phyloP scores from a whole-genome alignment of 176 grass and related monocot species.

The Musa beccarii region DNA sequence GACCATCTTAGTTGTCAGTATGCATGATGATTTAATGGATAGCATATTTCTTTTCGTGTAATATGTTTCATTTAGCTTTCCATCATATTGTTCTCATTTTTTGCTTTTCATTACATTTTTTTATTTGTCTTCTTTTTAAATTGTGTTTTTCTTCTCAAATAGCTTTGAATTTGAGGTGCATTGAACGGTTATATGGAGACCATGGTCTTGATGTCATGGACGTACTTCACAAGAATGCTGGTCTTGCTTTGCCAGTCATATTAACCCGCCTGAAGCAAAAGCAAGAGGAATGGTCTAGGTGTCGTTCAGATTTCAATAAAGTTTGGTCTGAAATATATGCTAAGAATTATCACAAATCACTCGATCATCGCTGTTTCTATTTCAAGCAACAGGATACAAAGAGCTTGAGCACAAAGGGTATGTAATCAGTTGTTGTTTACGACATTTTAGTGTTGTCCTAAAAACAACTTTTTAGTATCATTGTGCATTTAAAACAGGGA shows the following conservation, averaged over 20 bases:
- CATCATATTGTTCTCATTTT: not conserved
- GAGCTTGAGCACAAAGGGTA: constrained; percentile 72
- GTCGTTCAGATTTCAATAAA: constrained; percentile 69
- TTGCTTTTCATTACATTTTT: not conserved
- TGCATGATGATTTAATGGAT: not conserved
- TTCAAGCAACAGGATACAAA: constrained; percentile 77
- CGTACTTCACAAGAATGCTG: constrained; percentile 59
- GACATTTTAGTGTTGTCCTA: not conserved
- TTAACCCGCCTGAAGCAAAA: constrained; percentile 75
- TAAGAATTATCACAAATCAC: constrained; percentile 75
- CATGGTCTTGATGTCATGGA: constrained; percentile 76
- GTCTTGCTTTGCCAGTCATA: constrained; percentile 59
- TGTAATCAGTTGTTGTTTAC: not conserved
- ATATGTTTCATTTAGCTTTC: not conserved
- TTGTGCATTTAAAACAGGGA: not conserved
- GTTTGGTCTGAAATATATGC: constrained; percentile 85
- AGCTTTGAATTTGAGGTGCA: constrained; percentile 71
- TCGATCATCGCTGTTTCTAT: constrained; percentile 80
- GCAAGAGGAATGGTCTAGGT: constrained; percentile 69
- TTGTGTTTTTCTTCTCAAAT: not conserved
- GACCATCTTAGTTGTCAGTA: constrained; percentile 23
- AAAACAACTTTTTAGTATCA: not conserved
- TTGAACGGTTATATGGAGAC: constrained; percentile 64
- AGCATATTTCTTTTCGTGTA: not conserved
- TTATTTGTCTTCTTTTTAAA: constrained; percentile 1